Percentiles rank a stretch among this genome's conserved stretches.
Conservation (phyloP, 169 alveolate species). For the Eimeria mitis region DNA sequence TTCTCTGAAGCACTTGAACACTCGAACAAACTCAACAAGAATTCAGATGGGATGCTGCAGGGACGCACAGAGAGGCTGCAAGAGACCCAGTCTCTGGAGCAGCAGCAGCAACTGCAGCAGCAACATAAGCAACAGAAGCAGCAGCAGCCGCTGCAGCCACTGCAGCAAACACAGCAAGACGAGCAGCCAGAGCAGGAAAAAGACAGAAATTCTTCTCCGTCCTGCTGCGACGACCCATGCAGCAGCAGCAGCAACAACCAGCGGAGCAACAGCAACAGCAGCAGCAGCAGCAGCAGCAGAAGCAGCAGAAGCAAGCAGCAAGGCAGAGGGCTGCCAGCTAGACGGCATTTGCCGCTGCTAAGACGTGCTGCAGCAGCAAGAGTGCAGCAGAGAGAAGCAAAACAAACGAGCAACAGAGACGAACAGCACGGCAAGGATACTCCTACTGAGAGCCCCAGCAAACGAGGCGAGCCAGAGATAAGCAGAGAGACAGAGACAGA, state of each 20-base stretch:
- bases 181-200: neutral
- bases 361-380: neutral
- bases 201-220: neutral
- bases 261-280: slow-evolving; percentile 14
- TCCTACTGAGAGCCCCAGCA: neutral
- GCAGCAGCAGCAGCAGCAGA: slow-evolving; percentile 50
- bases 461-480: neutral
- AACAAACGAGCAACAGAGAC: neutral
- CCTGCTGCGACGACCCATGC: neutral
- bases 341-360: slow-evolving; percentile 11
- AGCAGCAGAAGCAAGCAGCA: slow-evolving; percentile 35
- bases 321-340: slow-evolving; percentile 7
- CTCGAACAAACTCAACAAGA: neutral
- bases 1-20: neutral
- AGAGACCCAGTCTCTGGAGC: slow-evolving; percentile 13
- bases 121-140: slow-evolving; percentile 11
- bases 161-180: slow-evolving; percentile 27
- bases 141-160: slow-evolving; percentile 18
- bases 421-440: neutral
- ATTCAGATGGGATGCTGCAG: neutral
- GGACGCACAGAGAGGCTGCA: neutral
- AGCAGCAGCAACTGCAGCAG: slow-evolving; percentile 49
- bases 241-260: neutral
- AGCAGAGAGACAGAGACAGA: neutral
- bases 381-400: neutral